Base-by-base conservation (phyloP, 495 filamentous ascomycete species). In the Hypoxylon rickii region DNA sequence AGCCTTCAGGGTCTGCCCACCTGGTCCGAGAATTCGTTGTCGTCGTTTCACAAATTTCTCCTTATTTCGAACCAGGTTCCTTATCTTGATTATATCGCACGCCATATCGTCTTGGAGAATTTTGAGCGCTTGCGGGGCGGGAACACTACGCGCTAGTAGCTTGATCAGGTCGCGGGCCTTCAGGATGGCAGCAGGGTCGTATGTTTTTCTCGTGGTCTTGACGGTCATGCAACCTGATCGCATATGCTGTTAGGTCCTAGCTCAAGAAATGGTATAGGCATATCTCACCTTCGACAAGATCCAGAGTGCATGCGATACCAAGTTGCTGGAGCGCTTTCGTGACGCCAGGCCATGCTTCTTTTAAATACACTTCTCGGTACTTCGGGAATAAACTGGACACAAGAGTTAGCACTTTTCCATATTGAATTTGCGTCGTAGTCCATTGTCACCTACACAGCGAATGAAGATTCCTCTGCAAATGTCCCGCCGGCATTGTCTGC, bases 41-140 rank as follows among this genome's bases (percentile, higher is more conserved):
- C 94, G 84, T 26, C 94, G 83, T 79, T 99, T 99, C 44, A 96
- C 88, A 68, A 99, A 99, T 33, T 92, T 89, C 57, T 97, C 93
- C 72, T 96, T 97, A 71, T 96, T 99, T 55, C 86, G 79, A 20
- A 97, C 90, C 48, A 96, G 81, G 64, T 85, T 92, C 21, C 79
- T 73, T 66, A 97, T 92, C 76, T 97, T 97, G 78, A 97, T 92
- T 45, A 97, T 88, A 75, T 97, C 94, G 71, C 85, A 87, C 7
- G 90, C 91, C 44, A 91, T 77, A 20, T 83, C 91, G 71, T 99
- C 94, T 44, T 97, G 89, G 32, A 99, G 79, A 42, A 97, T 96
- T 74, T 93, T 96, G 44, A 99, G 72, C 1, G 94, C 93, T 72
- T 94, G 90, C 8, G 91, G 90, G 2, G 92, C 90, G 0, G 94